Evolutionary conservation across 1,284 basidiomycete genomes (phyloP).

Genomic region (Athelia psychrophila): DNA sequence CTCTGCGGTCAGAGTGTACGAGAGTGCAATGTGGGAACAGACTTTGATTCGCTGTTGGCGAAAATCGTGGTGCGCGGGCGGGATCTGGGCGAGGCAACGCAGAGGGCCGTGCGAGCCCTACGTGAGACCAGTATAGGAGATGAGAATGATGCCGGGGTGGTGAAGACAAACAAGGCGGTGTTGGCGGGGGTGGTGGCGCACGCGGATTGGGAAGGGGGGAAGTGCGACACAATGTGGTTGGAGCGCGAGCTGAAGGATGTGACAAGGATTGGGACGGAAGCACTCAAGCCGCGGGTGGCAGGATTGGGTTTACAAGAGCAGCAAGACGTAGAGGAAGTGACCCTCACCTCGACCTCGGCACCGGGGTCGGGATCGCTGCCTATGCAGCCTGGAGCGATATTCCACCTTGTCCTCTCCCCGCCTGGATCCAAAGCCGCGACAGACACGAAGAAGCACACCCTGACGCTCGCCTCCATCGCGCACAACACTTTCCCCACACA

Average conservation of each 20-base stretch:
- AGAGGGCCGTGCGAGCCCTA: slow-evolving; percentile 28
- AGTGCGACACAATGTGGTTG: slow-evolving; percentile 35
- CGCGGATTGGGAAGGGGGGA: slow-evolving; percentile 26
- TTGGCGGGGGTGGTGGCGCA: slow-evolving; percentile 31
- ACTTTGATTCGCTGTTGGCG: slow-evolving; percentile 39
- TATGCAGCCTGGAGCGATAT: slow-evolving; percentile 34
- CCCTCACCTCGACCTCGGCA: neutral
- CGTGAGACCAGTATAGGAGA: slow-evolving; percentile 24
- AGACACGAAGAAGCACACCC: slow-evolving; percentile 28
- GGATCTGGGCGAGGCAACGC: slow-evolving; percentile 28
- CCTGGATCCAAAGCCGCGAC: neutral
- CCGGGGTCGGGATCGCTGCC: slow-evolving; percentile 8
- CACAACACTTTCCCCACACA: slow-evolving; percentile 36
- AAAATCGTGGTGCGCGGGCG: slow-evolving; percentile 34
- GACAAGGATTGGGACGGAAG: slow-evolving; percentile 16
- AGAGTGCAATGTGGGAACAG: slow-evolving; percentile 31
- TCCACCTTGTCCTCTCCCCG: slow-evolving; percentile 28
- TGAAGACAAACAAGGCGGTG: slow-evolving; percentile 32
- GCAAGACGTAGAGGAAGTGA: too few species aligned
- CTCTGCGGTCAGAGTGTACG: slow-evolving; percentile 18
- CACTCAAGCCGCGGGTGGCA: neutral
- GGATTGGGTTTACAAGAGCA: neutral
- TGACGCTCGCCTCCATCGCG: slow-evolving; percentile 32
- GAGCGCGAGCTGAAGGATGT: slow-evolving; percentile 27
- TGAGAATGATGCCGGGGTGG: slow-evolving; percentile 3